Conservation (phyloP, 176 grass and related monocot species). For the Eragrostis curvula region DNA sequence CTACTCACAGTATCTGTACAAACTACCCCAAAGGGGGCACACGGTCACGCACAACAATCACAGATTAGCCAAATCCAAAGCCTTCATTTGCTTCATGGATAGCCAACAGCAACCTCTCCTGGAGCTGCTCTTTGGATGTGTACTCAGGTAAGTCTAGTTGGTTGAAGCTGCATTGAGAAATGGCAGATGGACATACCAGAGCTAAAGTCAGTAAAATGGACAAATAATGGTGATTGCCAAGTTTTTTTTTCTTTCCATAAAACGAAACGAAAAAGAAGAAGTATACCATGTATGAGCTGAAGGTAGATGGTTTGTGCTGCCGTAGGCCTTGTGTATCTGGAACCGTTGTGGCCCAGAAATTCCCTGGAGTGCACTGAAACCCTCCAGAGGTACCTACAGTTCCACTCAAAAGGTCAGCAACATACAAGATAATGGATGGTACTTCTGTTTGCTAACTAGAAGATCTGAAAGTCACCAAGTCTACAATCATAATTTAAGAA, state of each 20-base stretch:
- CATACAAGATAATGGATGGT: not conserved
- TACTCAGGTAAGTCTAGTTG: conserved; percentile 97
- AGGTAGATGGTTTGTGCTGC: conserved; percentile 90
- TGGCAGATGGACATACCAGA: not conserved
- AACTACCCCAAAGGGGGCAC: not conserved
- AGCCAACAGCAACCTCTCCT: conserved; percentile 86
- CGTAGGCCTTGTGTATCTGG: conserved; percentile 99
- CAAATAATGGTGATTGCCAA: not conserved
- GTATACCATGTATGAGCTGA: conserved; percentile 96
- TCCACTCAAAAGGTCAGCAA: conserved; percentile 39
- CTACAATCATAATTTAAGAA: not conserved
- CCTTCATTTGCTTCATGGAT: conserved; percentile 99
- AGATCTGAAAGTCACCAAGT: not conserved
- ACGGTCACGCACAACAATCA: not conserved
- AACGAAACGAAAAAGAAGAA: not conserved
- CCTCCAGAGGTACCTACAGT: conserved; percentile 89
- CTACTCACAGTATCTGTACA: conserved; percentile 50
- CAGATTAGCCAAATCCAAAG: conserved; percentile 89
- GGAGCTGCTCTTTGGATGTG: conserved; percentile 92
- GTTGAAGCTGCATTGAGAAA: conserved; percentile 78
- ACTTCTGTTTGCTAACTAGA: not conserved
- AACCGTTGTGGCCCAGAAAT: conserved; percentile 91
- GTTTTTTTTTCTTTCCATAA: not conserved
- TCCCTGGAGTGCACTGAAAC: conserved; percentile 94
- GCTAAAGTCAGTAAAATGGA: not conserved